A percentile compares a stretch with the other conserved stretches of the same genome.
Evolutionary conservation across 352 stramenopile species (phyloP).

Genomic region (Phytophthora pseudosyringae): DNA sequence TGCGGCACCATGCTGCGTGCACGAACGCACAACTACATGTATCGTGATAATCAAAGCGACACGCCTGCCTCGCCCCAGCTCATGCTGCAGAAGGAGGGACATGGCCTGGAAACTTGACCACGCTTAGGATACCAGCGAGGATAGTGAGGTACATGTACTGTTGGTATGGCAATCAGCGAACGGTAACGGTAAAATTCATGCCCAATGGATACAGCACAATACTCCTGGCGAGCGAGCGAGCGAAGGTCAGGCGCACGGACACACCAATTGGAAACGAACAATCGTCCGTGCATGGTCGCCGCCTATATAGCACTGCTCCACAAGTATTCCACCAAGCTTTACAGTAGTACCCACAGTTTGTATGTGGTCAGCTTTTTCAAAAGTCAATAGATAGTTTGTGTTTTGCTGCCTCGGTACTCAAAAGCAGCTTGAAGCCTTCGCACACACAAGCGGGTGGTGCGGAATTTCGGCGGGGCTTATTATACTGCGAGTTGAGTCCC

Average conservation of each 20-base stretch:
- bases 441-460: background rate
- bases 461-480: conserved; percentile 10
- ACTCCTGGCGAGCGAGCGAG: background rate
- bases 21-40: conserved; percentile 21
- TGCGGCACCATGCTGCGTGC: conserved; percentile 4
- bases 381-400: conserved; percentile 5
- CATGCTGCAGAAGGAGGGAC: conserved; percentile 11
- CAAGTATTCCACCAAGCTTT: background rate
- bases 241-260: conserved; percentile 22
- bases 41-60: conserved; percentile 24
- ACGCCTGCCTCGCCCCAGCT: conserved; percentile 13
- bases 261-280: conserved; percentile 13
- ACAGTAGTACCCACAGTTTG: too few relatives aligned
- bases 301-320: background rate
- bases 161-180: conserved; percentile 14
- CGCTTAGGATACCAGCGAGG: conserved; percentile 13
- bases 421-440: too few relatives aligned
- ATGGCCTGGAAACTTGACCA: conserved; percentile 17
- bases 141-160: conserved; percentile 9
- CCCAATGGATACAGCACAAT: conserved; percentile 16
- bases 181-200: background rate
- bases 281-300: background rate
- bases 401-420: background rate
- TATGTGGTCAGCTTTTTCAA: background rate
- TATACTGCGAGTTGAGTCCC: conserved; percentile 15